Percentiles rank a stretch among this genome's conserved stretches.
phyloP scores from a whole-genome alignment of 2,329 filamentous ascomycete genomes.

The Sordariomycetes sp. region DNA sequence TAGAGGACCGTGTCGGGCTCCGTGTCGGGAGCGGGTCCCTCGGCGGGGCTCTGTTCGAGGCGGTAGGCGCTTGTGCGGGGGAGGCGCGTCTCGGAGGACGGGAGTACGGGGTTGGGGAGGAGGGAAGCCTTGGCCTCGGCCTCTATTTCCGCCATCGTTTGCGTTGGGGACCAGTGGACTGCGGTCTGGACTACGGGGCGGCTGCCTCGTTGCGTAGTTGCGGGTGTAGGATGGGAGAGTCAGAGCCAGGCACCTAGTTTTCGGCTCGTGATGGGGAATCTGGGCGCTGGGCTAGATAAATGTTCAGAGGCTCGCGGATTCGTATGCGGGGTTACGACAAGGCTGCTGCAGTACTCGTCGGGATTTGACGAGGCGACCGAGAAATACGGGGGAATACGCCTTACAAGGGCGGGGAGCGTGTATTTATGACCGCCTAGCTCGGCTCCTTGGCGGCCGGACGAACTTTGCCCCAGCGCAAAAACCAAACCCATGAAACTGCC shows the following conservation, averaged over 20 bases:
- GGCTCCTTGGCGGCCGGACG: too few relatives aligned
- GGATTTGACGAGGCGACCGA: too few relatives aligned
- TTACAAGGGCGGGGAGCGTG: too few relatives aligned
- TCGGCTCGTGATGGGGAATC: too few relatives aligned
- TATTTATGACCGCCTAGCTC: too few relatives aligned
- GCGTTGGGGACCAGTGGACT: background rate
- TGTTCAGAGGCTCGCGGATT: too few relatives aligned
- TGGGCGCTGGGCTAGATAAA: too few relatives aligned
- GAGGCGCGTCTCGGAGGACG: background rate
- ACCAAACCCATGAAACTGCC: too few relatives aligned
- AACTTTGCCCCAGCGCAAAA: too few relatives aligned
- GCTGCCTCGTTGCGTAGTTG: background rate
- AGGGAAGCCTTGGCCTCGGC: background rate
- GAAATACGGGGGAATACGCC: too few relatives aligned
- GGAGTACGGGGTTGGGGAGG: background rate
- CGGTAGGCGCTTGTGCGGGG: background rate
- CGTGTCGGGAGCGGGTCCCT: background rate
- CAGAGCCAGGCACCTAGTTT: background rate
- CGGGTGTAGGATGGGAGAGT: background rate
- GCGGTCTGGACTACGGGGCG: background rate
- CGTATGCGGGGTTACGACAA: too few relatives aligned
- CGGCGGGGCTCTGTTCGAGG: constrained; percentile 1
- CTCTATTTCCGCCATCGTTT: background rate
- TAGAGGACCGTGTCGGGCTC: constrained; percentile 52
- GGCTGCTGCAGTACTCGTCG: too few relatives aligned